A percentile compares a stretch with the other conserved stretches of the same genome.
Evolutionary conservation across 2,329 filamentous ascomycete genomes (phyloP).

Genomic region (Neoscytalidium dimidiatum): DNA sequence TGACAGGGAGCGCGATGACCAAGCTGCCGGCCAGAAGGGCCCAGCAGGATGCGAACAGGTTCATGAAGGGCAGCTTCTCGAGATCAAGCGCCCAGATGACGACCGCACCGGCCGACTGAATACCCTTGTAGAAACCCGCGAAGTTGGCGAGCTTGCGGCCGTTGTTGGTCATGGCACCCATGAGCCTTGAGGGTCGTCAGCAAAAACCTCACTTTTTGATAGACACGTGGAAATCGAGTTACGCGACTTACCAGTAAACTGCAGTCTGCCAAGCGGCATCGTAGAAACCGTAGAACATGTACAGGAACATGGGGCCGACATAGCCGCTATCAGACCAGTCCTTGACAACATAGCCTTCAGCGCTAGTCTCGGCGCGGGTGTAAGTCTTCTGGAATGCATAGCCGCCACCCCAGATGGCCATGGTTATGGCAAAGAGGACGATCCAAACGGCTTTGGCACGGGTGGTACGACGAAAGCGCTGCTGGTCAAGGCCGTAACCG

Average conservation of each 20-base stretch:
- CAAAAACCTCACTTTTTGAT: too few relatives aligned
- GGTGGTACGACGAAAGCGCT: slow-evolving; percentile 60
- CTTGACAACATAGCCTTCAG: slow-evolving; percentile 32
- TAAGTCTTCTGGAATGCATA: slow-evolving; percentile 73
- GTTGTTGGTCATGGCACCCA: slow-evolving; percentile 92
- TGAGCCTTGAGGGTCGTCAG: slow-evolving; percentile 60
- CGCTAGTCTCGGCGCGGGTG: slow-evolving; percentile 40
- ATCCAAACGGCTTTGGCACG: slow-evolving; percentile 67
- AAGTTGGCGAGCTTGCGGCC: slow-evolving; percentile 89
- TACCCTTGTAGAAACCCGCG: slow-evolving; percentile 85
- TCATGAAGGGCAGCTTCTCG: slow-evolving; percentile 61
- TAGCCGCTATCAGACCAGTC: slow-evolving; percentile 72
- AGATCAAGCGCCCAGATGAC: slow-evolving; percentile 73
- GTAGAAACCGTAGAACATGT: slow-evolving; percentile 87
- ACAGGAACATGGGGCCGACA: slow-evolving; percentile 80
- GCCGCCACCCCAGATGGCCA: slow-evolving; percentile 80
- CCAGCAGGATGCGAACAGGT: slow-evolving; percentile 76
- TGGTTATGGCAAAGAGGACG: slow-evolving; percentile 68
- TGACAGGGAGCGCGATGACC: slow-evolving; percentile 74
- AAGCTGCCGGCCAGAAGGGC: slow-evolving; percentile 73
- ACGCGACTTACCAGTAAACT: slow-evolving; percentile 82
- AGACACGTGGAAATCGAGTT: too few relatives aligned
- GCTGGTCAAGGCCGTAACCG: slow-evolving; percentile 68
- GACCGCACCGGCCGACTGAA: slow-evolving; percentile 84
- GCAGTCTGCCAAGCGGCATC: slow-evolving; percentile 89